Evolutionary conservation across 495 filamentous ascomycete species (phyloP).

Genomic region (Trichodelitschia bisporula): DNA sequence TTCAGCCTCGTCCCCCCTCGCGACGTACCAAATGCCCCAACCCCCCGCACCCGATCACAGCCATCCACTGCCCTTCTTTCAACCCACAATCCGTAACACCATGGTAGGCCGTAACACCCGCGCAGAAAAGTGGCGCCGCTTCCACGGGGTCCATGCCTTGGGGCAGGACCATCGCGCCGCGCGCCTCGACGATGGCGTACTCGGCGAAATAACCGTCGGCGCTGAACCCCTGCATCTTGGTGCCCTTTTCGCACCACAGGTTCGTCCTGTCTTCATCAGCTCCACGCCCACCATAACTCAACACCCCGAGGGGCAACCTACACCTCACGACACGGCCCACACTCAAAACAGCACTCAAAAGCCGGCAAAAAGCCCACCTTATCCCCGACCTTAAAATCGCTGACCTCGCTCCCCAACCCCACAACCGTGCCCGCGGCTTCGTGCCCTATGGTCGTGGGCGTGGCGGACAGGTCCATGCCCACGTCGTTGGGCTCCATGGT

Average conservation of each 20-base stretch:
- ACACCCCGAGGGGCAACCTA: neutral
- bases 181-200: conserved; percentile 10
- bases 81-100: conserved; percentile 8
- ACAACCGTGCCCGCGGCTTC: conserved; percentile 10
- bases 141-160: conserved; percentile 9
- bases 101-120: conserved; percentile 12
- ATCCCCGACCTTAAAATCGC: conserved; percentile 11
- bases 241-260: neutral
- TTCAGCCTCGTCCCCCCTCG: neutral
- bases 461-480: conserved; percentile 7
- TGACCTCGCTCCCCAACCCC: conserved; percentile 4
- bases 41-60: conserved; percentile 12
- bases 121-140: conserved; percentile 14
- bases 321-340: conserved; percentile 6
- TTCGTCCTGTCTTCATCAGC: neutral
- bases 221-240: conserved; percentile 11
- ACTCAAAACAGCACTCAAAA: conserved; percentile 13
- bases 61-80: conserved; percentile 10
- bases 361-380: conserved; percentile 10
- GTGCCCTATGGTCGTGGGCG: conserved; percentile 12
- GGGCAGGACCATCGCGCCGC: conserved; percentile 9
- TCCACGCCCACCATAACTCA: neutral
- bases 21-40: conserved; percentile 7
- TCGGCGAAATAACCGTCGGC: conserved; percentile 12
- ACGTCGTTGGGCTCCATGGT: conserved; percentile 12